Evolutionary conservation across 1,284 basidiomycete genomes (phyloP).

Genomic region (Volvariella volvacea): DNA sequence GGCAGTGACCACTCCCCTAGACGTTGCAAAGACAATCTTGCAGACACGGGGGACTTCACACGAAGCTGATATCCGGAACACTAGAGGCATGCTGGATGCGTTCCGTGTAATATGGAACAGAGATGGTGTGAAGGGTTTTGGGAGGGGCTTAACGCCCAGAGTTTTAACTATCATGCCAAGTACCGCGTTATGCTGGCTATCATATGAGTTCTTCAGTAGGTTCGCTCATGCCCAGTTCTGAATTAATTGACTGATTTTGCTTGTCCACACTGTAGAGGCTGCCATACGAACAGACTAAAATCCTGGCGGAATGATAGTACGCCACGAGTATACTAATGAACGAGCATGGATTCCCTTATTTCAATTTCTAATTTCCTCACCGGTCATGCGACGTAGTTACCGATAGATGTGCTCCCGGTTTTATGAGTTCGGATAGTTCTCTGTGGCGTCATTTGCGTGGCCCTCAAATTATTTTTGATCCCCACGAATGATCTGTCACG

Average conservation of each 20-base stretch:
- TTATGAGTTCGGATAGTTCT: no score
- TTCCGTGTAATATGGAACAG: constrained; percentile 82
- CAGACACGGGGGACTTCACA: constrained; percentile 87
- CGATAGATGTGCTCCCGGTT: neutral
- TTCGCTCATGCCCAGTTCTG: constrained; percentile 18
- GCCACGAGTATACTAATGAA: no score
- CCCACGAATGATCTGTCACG: no score
- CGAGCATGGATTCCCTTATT: neutral
- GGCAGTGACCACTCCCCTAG: constrained; percentile 93
- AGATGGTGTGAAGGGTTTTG: constrained; percentile 84
- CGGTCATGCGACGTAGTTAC: neutral
- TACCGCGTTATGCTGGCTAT: constrained; percentile 96
- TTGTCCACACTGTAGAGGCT: constrained; percentile 41
- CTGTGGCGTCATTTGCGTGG: no score
- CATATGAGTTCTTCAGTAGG: constrained; percentile 95
- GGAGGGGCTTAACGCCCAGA: constrained; percentile 84
- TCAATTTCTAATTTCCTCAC: neutral
- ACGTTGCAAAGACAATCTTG: constrained; percentile 97
- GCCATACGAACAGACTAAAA: constrained; percentile 50
- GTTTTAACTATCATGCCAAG: constrained; percentile 96
- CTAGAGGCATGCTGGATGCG: constrained; percentile 84
- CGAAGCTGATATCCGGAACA: constrained; percentile 80
- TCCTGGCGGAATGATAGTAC: no score
- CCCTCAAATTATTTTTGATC: no score
- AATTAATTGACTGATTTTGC: constrained; percentile 9